Evolutionary conservation across 2,329 filamentous ascomycete species (phyloP), one percentile per base, ranked within the genome.

Genomic region (Cercospora sp.): DNA sequence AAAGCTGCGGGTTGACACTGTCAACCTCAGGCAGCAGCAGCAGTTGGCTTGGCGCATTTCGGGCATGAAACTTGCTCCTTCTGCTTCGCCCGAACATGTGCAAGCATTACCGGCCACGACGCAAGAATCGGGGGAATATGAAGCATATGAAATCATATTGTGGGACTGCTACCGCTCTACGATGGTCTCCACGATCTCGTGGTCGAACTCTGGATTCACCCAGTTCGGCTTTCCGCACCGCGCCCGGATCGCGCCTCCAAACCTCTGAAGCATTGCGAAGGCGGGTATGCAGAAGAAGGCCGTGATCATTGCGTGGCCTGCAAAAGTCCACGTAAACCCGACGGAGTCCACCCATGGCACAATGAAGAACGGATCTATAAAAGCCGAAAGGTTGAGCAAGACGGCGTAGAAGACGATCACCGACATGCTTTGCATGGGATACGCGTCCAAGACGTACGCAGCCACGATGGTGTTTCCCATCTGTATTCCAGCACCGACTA

Each of bases 321-420:
- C 67, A 39, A 71, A 69, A 2, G 69, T 71, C 69, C 69, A 71
- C 3, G 69, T 69, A 39, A 65, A 71, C 10, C 69, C 69, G 18
- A 59, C 69, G 3, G 62, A 60, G n/a, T 71, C 67, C 16, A 71
- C 48, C 69, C 69, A 71, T 0, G 63, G 64, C 36, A 67, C 65
- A 26, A 71, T 71, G 60, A 71, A 71, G 67, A 71, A 71, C 1
- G 69, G 69, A 26, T 71, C 69, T 8, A 71, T 45, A 28, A 71
- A 71, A 1, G 69, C 69, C 7, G 66, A 69, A 16, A 71, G 53
- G 18, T 71, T 71, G 55, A 71, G 69, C 31, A 69, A 48, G 18
- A 71, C 69, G 16, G 69, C 61, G 57, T 71, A 71, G 65, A 71
- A 71, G 23, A 71, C 69, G 26, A 69, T 36, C 12, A 71, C 67